Conservation (phyloP, 2,329 filamentous ascomycete species). For the Aspergillus phoenicis region DNA sequence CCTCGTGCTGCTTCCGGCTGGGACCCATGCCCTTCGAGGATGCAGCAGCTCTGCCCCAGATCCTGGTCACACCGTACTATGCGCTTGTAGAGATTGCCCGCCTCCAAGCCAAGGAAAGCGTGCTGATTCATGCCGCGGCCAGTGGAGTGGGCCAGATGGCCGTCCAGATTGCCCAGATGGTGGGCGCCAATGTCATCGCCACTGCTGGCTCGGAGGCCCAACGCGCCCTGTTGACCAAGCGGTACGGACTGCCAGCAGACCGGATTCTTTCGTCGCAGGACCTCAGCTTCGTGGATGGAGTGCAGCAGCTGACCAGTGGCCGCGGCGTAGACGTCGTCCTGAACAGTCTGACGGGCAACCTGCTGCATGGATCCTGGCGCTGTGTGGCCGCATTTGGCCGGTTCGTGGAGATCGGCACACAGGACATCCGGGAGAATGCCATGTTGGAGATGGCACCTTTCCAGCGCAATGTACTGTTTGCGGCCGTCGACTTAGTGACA, state of each 20-base stretch:
- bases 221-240: neutral
- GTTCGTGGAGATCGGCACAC: conserved; percentile 5
- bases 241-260: neutral
- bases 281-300: neutral
- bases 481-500: neutral
- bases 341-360: neutral
- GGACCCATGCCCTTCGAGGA: neutral
- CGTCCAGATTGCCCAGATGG: conserved; percentile 1
- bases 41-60: conserved; percentile 1
- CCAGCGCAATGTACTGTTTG: neutral
- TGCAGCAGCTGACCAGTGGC: neutral
- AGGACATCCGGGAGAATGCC: neutral
- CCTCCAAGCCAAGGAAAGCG: conserved; percentile 3
- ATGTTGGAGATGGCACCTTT: conserved; percentile 1
- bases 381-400: conserved; percentile 5
- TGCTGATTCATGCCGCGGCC: conserved; percentile 6
- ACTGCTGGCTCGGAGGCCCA: neutral
- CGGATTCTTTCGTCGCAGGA: neutral
- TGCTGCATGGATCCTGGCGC: neutral
- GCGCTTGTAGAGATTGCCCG: conserved; percentile 3
- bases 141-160: conserved; percentile 9
- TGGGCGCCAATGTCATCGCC: neutral
- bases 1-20: conserved; percentile 1
- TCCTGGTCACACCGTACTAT: conserved; percentile 3
- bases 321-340: conserved; percentile 1